Evolutionary conservation across 345 rosid species (phyloP).

Genomic region (Pelargonium nanum): DNA sequence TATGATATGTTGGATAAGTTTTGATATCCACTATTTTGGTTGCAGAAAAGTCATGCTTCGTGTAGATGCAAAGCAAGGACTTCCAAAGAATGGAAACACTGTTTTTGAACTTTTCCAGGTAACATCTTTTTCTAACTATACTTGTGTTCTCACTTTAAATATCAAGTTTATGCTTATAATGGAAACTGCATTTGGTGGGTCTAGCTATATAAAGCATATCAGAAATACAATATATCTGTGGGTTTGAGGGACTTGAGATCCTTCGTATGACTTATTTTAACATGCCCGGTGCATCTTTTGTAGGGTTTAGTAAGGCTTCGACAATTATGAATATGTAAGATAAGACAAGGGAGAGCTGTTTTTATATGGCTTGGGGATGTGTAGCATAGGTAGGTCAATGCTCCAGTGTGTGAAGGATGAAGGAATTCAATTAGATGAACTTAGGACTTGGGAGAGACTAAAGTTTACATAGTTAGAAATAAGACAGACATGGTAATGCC

Average conservation of each 20-base stretch:
- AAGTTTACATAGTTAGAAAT: too few species aligned
- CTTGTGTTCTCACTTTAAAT: background rate
- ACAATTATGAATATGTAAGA: background rate
- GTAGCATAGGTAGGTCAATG: background rate
- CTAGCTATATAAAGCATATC: background rate
- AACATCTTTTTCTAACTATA: slow-evolving; percentile 1
- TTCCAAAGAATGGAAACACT: slow-evolving; percentile 81
- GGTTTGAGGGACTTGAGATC: background rate
- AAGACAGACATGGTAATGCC: too few species aligned
- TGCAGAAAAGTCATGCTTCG: slow-evolving; percentile 84
- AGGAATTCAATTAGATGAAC: too few species aligned
- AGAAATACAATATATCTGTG: background rate
- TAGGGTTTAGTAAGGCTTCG: background rate
- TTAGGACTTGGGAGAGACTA: too few species aligned
- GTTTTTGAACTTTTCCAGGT: slow-evolving; percentile 89
- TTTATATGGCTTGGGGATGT: background rate
- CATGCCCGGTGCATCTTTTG: background rate
- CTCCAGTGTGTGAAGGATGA: too few species aligned
- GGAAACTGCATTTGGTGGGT: background rate
- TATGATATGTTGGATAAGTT: too few species aligned
- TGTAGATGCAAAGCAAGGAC: slow-evolving; percentile 93
- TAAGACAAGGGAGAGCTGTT: background rate
- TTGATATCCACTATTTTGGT: slow-evolving; percentile 10
- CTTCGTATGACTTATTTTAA: background rate
- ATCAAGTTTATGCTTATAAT: background rate